phyloP scores from a whole-genome alignment of 2,329 filamentous ascomycete genomes.

The Aspergillus sp. region DNA sequence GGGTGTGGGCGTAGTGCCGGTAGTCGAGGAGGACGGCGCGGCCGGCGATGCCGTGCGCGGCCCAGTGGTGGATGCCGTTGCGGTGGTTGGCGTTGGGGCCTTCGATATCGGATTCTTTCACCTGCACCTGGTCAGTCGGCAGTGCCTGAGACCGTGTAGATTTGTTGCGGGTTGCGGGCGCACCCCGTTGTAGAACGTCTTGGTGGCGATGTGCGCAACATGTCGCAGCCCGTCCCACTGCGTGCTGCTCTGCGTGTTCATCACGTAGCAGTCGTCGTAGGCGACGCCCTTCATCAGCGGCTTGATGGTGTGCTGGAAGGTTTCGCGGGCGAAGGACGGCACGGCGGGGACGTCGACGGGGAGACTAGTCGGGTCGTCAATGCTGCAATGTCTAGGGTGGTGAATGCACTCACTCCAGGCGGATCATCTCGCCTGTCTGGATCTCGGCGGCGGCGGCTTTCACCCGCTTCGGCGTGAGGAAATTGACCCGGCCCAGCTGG shows the following conservation, averaged over 20 bases:
- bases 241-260: constrained; percentile 50
- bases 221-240: constrained; percentile 53
- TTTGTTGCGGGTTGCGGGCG: too few relatives aligned
- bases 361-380: constrained; percentile 33
- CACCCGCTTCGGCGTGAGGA: constrained; percentile 55
- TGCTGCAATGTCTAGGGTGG: too few relatives aligned
- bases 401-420: constrained; percentile 46
- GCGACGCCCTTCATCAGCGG: constrained; percentile 31
- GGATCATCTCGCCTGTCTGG: constrained; percentile 54
- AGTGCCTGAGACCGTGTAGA: too few relatives aligned
- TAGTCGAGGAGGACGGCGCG: constrained; percentile 45
- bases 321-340: constrained; percentile 52
- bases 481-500: constrained; percentile 48
- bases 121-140: too few relatives aligned
- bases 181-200: constrained; percentile 43
- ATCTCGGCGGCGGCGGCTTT: constrained; percentile 54
- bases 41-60: constrained; percentile 40
- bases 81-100: constrained; percentile 34
- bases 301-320: constrained; percentile 56
- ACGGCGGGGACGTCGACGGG: constrained; percentile 52
- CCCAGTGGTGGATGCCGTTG: constrained; percentile 44
- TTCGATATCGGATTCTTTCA: constrained; percentile 33
- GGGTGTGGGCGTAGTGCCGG: constrained; percentile 47
- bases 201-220: constrained; percentile 36
- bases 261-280: constrained; percentile 44